Evolutionary conservation across 345 rosid genomes (phyloP).

Genomic region (Moricandia arvensis): DNA sequence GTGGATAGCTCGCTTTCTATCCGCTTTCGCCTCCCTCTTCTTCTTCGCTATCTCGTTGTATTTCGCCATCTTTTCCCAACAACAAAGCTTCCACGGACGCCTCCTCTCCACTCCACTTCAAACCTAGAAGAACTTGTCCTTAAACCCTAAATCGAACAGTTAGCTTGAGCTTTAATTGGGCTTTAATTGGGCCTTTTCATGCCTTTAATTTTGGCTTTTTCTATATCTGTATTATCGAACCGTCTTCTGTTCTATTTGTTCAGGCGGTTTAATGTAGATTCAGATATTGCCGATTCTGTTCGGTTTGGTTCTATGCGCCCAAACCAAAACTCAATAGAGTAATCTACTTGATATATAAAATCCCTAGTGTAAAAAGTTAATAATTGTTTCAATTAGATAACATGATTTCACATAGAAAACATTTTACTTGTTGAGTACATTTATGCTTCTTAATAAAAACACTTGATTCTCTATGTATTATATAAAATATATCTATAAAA

Average conservation of each 20-base stretch:
- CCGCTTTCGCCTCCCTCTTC: constrained; percentile 59
- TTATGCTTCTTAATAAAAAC: not conserved
- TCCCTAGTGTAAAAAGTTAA: too few species aligned
- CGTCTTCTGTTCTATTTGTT: not conserved
- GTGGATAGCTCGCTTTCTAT: constrained; percentile 55
- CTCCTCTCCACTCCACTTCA: not conserved
- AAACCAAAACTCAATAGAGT: not conserved
- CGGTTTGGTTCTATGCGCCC: not conserved
- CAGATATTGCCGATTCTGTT: not conserved
- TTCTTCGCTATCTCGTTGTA: constrained; percentile 74
- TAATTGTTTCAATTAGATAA: too few species aligned
- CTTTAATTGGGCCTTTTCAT: not conserved
- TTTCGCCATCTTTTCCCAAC: constrained; percentile 57
- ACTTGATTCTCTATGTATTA: not conserved
- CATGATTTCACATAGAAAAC: not conserved
- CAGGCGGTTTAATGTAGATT: not conserved
- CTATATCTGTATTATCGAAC: not conserved
- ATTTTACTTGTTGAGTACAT: not conserved
- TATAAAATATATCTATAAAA: not conserved
- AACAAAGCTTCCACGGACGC: constrained; percentile 2
- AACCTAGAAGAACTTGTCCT: not conserved
- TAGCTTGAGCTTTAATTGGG: not conserved
- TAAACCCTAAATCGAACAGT: constrained; percentile 22
- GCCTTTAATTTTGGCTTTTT: constrained; percentile 9
- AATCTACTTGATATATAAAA: not conserved